These are phyloP conservation scores for Cordyceps fumosorosea DNA, from an alignment of 2,329 filamentous ascomycete species.

Conservation along the genomic window DNA sequence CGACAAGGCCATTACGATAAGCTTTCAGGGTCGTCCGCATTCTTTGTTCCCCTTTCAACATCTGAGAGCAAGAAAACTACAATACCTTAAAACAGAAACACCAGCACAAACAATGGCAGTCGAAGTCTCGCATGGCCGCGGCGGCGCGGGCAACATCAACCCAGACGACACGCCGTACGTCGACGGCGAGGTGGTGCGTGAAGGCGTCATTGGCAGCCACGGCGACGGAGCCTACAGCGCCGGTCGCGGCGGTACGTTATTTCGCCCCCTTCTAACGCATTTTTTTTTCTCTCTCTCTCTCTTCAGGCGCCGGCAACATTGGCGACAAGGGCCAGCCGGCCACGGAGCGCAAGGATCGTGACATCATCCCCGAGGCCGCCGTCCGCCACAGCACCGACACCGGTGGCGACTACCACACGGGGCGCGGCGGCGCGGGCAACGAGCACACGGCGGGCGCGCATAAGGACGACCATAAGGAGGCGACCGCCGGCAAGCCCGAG, in stretches of 20 bases:
- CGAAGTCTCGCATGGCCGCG: constrained; percentile 55
- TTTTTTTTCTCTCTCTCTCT: neutral
- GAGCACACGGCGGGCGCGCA: constrained; percentile 32
- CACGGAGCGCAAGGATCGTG: constrained; percentile 40
- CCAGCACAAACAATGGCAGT: constrained; percentile 23
- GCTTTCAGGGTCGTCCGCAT: neutral
- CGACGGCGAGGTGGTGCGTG: constrained; percentile 55
- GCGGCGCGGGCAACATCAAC: constrained; percentile 56
- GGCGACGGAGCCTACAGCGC: constrained; percentile 53
- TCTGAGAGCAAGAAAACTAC: neutral
- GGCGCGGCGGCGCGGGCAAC: constrained; percentile 56
- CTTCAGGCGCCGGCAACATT: constrained; percentile 53
- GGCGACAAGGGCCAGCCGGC: constrained; percentile 38
- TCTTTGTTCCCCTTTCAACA: neutral
- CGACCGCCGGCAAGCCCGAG: neutral
- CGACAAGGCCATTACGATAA: neutral
- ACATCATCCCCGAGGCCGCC: constrained; percentile 47
- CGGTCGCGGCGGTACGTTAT: constrained; percentile 48
- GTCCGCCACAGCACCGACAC: constrained; percentile 41
- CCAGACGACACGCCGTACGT: constrained; percentile 51
- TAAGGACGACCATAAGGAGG: constrained; percentile 18
- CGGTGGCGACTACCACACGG: constrained; percentile 48
- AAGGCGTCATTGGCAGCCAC: constrained; percentile 48
- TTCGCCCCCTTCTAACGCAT: neutral
- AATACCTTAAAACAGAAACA: neutral